Base-by-base conservation (phyloP, 2,329 filamentous ascomycete species). In the Alternaria tenuissima region DNA sequence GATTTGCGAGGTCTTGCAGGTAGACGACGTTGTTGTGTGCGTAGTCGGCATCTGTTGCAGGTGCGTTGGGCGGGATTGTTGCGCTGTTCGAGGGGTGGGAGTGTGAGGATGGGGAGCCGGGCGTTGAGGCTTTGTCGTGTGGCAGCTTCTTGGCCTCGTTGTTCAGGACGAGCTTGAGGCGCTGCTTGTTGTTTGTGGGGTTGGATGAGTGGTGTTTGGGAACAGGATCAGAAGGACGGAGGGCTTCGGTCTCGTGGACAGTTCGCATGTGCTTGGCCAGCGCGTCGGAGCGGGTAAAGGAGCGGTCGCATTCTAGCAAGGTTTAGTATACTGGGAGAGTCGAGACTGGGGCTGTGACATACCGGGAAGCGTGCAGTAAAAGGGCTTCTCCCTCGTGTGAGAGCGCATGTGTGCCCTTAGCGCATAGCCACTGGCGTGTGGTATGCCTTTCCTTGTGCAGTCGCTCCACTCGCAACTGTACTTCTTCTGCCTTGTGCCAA, bases 401-500 rank as follows among this genome's bases (percentile, higher is more conserved):
- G 94, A 97, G 69, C 95, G 86, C 94, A 99, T 97, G 76, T 99
- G 95, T 9, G 95, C 95, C 78, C 96, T 94, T 65, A 99, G 82
- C 5, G 95, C 95, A 81, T 99, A 99, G 3, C 93, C 95, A 73
- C 93, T 97, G 1, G 94, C 94, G 80, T 99, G 95, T 18, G 92
- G 89, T 79, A 95, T 88, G 61, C 93, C 93, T 81, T 97, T 98
- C 63, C 94, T 84, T 54, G 85, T 86, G 78, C 95, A 99, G 67
- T 94, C 94, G 61, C 87, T 88, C 95, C 95, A 99, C 80, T 98
- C 94, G 80, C 95, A 99, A n/a, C 92, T 93, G 78, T 98, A 98
- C 79, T 95, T 97, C 81, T 96, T 97, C 81, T 95, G 92, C 55
- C 94, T 88, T 62, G 89, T 92, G 75, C 95, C 93, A 73, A 98